Percentiles rank a stretch among this genome's conserved stretches.
These are phyloP conservation scores for Phyllostachys edulis DNA, from an alignment of 176 grass and related monocot genomes.

Conservation along the genomic window DNA sequence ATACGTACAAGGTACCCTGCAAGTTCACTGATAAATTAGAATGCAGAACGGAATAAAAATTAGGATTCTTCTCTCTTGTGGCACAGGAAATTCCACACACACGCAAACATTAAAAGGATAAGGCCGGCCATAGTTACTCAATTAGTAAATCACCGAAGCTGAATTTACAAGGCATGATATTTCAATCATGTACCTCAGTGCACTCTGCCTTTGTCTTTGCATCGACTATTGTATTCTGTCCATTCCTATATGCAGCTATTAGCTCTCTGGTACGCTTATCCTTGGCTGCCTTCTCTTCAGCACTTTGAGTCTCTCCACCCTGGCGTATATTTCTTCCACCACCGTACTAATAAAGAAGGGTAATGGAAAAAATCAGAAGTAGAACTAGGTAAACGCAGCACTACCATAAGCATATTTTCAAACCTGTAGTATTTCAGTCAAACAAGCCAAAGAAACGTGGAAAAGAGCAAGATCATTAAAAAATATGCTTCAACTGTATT, in stretches of 20 bases:
- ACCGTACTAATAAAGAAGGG: slow-evolving; percentile 57
- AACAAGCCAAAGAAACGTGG: slow-evolving; percentile 9
- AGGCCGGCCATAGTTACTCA: not conserved
- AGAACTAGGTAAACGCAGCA: not conserved
- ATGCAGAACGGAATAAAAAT: no score
- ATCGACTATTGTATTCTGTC: slow-evolving; percentile 45
- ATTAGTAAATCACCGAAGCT: not conserved
- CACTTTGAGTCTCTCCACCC: slow-evolving; percentile 51
- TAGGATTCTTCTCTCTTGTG: not conserved
- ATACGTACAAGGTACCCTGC: no score
- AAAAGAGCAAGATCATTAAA: not conserved
- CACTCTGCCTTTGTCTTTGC: slow-evolving; percentile 63
- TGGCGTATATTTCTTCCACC: slow-evolving; percentile 65
- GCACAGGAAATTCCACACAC: not conserved
- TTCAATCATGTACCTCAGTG: slow-evolving; percentile 44
- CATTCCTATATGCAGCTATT: slow-evolving; percentile 56
- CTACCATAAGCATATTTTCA: not conserved
- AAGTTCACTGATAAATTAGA: no score
- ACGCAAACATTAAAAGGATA: not conserved
- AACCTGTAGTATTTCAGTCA: not conserved
- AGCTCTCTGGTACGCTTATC: slow-evolving; percentile 57
- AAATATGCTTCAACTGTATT: not conserved
- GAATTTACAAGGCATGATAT: not conserved
- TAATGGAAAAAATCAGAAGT: not conserved
- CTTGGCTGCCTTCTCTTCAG: slow-evolving; percentile 58